phyloP scores from a whole-genome alignment of 768 basidiomycete species.

The Phallus indusiatus region DNA sequence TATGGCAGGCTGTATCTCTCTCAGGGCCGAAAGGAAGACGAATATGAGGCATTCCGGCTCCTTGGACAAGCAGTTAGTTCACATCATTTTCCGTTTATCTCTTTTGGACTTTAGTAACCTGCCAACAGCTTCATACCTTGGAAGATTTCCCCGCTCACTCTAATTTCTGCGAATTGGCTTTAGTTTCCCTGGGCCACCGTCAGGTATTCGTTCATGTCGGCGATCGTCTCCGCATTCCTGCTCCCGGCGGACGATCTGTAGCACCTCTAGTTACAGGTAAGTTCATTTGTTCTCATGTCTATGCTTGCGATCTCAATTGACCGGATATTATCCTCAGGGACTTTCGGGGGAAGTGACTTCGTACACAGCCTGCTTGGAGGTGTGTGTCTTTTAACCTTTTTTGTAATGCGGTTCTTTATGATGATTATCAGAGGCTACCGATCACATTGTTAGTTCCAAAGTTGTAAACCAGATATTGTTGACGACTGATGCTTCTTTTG shows the following conservation, averaged over 20 bases:
- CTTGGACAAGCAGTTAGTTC: conserved; percentile 56
- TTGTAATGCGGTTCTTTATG: not conserved
- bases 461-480: not conserved
- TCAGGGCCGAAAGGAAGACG: conserved; percentile 50
- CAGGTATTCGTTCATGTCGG: conserved; percentile 87
- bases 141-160: conserved; percentile 88
- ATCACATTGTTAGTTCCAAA: conserved; percentile 43
- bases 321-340: no score
- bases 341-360: conserved; percentile 75
- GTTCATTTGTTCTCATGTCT: conserved; percentile 10
- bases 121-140: conserved; percentile 56
- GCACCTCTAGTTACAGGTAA: conserved; percentile 74
- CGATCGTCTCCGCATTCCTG: conserved; percentile 61
- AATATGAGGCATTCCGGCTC: conserved; percentile 73
- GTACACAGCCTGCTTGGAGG: conserved; percentile 63
- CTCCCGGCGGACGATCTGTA: conserved; percentile 65
- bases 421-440: conserved; percentile 40
- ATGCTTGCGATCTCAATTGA: conserved; percentile 21
- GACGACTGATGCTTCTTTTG: not conserved
- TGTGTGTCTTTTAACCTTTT: not conserved
- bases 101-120: not conserved
- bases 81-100: conserved; percentile 11
- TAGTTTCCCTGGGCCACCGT: conserved; percentile 62
- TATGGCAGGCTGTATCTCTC: conserved; percentile 57
- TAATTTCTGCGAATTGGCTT: conserved; percentile 80